Percentiles rank a stretch among this genome's conserved stretches.
These are phyloP conservation scores for Cronartium quercuum DNA, from an alignment of 1,284 basidiomycete genomes.

Conservation along the genomic window DNA sequence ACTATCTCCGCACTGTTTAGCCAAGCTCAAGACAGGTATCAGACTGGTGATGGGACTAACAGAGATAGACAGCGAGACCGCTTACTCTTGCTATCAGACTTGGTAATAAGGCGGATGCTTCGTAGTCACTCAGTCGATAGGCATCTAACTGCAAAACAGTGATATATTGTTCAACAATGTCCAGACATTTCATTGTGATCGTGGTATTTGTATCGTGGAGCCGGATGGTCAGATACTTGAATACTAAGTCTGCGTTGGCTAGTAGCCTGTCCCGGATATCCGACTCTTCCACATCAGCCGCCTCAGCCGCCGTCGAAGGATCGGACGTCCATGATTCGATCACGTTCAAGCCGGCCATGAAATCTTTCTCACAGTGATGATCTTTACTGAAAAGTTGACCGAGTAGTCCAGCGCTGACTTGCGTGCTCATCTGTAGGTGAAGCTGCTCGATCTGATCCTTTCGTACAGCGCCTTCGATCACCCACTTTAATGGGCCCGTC, in stretches of 20 bases:
- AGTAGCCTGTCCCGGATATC: constrained; percentile 66
- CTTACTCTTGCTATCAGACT: constrained; percentile 82
- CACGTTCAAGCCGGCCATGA: constrained; percentile 66
- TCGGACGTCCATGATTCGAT: constrained; percentile 69
- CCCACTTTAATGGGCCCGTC: constrained; percentile 53
- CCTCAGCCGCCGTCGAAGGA: constrained; percentile 57
- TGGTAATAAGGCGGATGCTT: constrained; percentile 81
- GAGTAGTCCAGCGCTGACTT: constrained; percentile 70
- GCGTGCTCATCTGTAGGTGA: constrained; percentile 83
- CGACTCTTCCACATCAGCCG: constrained; percentile 55
- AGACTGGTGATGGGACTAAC: neutral
- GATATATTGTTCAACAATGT: constrained; percentile 73
- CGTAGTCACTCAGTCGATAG: constrained; percentile 77
- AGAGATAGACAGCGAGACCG: neutral
- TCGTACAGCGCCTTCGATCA: constrained; percentile 67
- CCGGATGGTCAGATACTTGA: constrained; percentile 91
- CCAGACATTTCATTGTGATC: constrained; percentile 78
- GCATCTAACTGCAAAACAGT: constrained; percentile 64
- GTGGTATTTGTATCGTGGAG: constrained; percentile 90
- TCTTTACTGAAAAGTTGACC: constrained; percentile 85
- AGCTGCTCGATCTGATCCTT: constrained; percentile 82
- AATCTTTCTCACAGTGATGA: constrained; percentile 90
- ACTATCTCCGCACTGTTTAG: constrained; percentile 53
- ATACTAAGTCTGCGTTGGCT: constrained; percentile 81
- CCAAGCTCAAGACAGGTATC: neutral